phyloP scores from a whole-genome alignment of 2,329 filamentous ascomycete species.

The Thelonectria olida region DNA sequence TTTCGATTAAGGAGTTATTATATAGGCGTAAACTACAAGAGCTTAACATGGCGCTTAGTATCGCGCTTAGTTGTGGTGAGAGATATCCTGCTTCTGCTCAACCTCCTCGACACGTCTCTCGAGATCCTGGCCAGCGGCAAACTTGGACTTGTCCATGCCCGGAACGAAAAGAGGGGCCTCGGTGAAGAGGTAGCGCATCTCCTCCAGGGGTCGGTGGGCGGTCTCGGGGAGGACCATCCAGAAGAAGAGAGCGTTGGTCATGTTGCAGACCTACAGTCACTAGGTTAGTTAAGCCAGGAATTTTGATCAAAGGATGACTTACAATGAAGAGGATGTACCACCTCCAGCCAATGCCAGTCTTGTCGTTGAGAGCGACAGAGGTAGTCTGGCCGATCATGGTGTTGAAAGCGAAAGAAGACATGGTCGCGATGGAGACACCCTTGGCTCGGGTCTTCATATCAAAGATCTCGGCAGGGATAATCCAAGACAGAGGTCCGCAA shows the following conservation, averaged over 20 bases:
- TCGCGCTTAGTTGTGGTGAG: conserved; percentile 14
- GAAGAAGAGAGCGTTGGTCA: conserved; percentile 60
- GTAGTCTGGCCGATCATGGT: conserved; percentile 76
- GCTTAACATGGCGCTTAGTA: no score
- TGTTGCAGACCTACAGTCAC: conserved; percentile 70
- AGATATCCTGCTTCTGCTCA: conserved; percentile 56
- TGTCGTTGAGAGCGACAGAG: conserved; percentile 58
- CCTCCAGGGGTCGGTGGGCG: conserved; percentile 69
- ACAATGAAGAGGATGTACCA: conserved; percentile 59
- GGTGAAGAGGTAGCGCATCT: conserved; percentile 74
- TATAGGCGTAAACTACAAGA: no score
- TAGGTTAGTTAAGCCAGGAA: neutral
- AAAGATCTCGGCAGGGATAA: conserved; percentile 77
- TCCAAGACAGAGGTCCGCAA: conserved; percentile 71
- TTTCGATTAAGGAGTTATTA: no score
- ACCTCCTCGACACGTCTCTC: conserved; percentile 67
- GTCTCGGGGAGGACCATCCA: conserved; percentile 75
- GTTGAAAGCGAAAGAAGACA: conserved; percentile 79
- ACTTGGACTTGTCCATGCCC: conserved; percentile 58
- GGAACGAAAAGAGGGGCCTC: conserved; percentile 71
- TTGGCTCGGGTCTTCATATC: conserved; percentile 79
- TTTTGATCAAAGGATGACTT: conserved; percentile 13
- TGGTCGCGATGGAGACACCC: conserved; percentile 78
- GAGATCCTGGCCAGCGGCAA: conserved; percentile 59
- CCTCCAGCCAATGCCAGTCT: conserved; percentile 54